A percentile compares a stretch with the other conserved stretches of the same genome.
Evolutionary conservation across 2,329 filamentous ascomycete species (phyloP).

Genomic region (Lasiodiplodia gonubiensis): DNA sequence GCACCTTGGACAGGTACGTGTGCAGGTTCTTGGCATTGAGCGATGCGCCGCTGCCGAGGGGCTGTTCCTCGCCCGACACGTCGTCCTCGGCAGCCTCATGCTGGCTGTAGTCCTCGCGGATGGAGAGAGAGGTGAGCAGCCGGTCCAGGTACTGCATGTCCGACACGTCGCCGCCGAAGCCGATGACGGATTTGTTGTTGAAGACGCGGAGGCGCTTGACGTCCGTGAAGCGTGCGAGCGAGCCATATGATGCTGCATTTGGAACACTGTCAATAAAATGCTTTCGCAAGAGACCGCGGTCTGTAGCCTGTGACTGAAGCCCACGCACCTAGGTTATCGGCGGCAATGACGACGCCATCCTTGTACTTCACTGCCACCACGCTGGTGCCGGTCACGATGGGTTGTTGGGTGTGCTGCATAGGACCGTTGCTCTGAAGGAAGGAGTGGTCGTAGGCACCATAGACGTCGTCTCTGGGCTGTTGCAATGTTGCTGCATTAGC

Average conservation of each 20-base stretch:
- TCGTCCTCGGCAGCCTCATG: slow-evolving; percentile 40
- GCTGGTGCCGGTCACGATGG: slow-evolving; percentile 95
- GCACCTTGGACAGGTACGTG: slow-evolving; percentile 93
- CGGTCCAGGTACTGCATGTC: slow-evolving; percentile 99
- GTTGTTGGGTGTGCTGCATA: slow-evolving; percentile 86
- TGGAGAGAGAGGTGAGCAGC: slow-evolving; percentile 82
- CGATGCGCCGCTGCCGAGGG: slow-evolving; percentile 42
- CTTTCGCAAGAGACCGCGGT: slow-evolving; percentile 8
- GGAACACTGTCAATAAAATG: neutral
- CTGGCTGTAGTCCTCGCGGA: slow-evolving; percentile 81
- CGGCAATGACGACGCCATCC: slow-evolving; percentile 93
- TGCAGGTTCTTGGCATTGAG: slow-evolving; percentile 94
- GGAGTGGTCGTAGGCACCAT: slow-evolving; percentile 88
- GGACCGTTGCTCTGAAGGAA: slow-evolving; percentile 77
- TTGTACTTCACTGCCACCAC: slow-evolving; percentile 96
- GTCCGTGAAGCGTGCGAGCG: slow-evolving; percentile 90
- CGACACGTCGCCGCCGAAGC: slow-evolving; percentile 95
- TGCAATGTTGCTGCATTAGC: slow-evolving; percentile 22
- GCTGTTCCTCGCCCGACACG: slow-evolving; percentile 42
- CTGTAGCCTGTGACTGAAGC: slow-evolving; percentile 1
- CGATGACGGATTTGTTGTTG: slow-evolving; percentile 81
- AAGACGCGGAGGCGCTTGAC: slow-evolving; percentile 94
- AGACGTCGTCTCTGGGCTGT: slow-evolving; percentile 95
- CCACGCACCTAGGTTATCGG: slow-evolving; percentile 88
- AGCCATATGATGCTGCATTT: slow-evolving; percentile 88